Evolutionary conservation across 257 asterid species (phyloP).

Genomic region (Buddleja alternifolia): DNA sequence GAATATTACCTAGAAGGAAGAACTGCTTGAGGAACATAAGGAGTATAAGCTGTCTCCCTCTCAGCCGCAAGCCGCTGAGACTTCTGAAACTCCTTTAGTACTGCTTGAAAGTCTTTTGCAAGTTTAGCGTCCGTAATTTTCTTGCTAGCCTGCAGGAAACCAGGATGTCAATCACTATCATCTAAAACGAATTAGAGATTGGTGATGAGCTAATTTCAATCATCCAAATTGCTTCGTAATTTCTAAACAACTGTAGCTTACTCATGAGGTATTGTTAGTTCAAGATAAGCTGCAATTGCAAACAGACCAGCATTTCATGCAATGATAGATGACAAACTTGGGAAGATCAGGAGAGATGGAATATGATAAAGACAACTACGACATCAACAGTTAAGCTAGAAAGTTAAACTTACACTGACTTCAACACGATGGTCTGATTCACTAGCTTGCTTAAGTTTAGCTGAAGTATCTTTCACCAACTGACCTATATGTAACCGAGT

Average conservation of each 20-base stretch:
- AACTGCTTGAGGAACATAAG: constrained; percentile 56
- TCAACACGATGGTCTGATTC: constrained; percentile 75
- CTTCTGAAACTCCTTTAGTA: constrained; percentile 87
- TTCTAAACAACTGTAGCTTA: neutral
- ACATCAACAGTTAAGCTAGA: constrained; percentile 10
- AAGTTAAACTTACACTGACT: constrained; percentile 65
- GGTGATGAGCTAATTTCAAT: neutral
- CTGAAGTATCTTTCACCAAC: constrained; percentile 93
- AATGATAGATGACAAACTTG: neutral
- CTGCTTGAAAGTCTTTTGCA: constrained; percentile 93
- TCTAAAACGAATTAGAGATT: neutral
- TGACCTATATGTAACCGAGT: constrained; percentile 85
- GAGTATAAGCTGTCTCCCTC: constrained; percentile 81
- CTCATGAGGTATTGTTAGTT: neutral
- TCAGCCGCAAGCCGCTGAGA: constrained; percentile 76
- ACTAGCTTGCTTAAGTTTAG: constrained; percentile 92
- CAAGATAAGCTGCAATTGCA: neutral
- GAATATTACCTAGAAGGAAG: constrained; percentile 63
- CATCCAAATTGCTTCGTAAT: neutral
- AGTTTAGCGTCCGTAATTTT: constrained; percentile 91
- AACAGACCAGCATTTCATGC: neutral
- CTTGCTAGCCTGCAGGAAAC: constrained; percentile 75
- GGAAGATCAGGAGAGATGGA: neutral
- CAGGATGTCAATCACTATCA: constrained; percentile 20
- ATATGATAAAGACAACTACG: constrained; percentile 9